phyloP scores from a whole-genome alignment of 225 moss, liverwort and hornwort genomes.

The Climacium dendroides region DNA sequence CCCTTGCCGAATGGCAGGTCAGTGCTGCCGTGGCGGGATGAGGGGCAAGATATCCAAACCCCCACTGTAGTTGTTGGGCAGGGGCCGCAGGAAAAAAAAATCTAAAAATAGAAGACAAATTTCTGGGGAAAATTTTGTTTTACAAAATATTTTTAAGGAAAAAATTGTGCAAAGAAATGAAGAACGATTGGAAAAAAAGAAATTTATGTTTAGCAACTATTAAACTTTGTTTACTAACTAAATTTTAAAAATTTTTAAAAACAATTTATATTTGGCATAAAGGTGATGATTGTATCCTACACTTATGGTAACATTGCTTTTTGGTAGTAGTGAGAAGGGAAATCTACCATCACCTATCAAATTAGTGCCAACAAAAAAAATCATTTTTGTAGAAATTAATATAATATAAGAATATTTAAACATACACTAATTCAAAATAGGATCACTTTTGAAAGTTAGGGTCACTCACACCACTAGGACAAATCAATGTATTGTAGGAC shows the following conservation, averaged over 20 bases:
- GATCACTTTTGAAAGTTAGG: background rate
- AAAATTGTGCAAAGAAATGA: too few species aligned
- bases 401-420: background rate
- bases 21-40: background rate
- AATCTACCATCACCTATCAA: background rate
- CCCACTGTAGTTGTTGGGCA: too few species aligned
- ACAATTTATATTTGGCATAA: too few species aligned
- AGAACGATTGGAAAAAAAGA: background rate
- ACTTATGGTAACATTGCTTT: background rate
- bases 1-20: background rate
- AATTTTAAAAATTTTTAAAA: too few species aligned
- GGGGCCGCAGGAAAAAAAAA: too few species aligned
- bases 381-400: background rate
- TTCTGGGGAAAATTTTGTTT: too few species aligned
- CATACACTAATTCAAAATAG: background rate
- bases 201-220: background rate
- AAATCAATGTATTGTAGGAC: too few species aligned
- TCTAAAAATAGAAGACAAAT: background rate
- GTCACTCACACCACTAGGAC: fast-evolving
- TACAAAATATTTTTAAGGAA: too few species aligned
- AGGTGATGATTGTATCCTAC: fast-evolving
- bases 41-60: background rate
- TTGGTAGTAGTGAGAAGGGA: fast-evolving
- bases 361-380: background rate
- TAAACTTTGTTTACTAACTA: background rate